Evolutionary conservation across 208 protist genomes (phyloP), one percentile per base, ranked within the genome.

Genomic region (Entamoeba histolytica): DNA sequence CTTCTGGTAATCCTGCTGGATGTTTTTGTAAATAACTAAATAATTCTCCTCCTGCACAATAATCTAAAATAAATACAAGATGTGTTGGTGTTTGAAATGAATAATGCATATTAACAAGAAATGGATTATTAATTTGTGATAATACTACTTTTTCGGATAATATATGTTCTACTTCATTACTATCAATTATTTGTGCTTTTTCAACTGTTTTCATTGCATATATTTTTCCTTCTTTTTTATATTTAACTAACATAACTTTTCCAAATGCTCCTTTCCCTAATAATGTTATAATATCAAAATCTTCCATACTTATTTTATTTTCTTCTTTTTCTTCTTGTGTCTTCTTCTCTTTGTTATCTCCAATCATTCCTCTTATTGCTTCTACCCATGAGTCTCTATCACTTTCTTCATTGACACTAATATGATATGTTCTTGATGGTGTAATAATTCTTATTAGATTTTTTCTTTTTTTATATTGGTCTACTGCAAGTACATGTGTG

Each of bases 31-130:
- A 23, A 69, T 69, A 69, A 28, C 55, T 69, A 69, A 96, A 96
- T 14, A 96, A 78, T 92, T 97, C 96, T 44, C 96, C 96, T n/a
- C 96, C 96, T 52, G 96, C 95, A 55, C 97, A 94, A 92, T 96
- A 97, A n/a, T 96, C 96, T 17, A 96, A 28, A 2, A 96, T 92
- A 47, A 96, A 92, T 55, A 95, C 96, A 12, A 96, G 8, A 35
- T 92, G 94, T 17, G 97, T 95, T 7, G 93, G 31, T 4, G 47
- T 95, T 93, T 96, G 95, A 49, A 96, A 96, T 14, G 94, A 35
- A 52, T 94, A 95, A 69, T 94, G 92, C 10, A 96, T 52, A 35
- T 95, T 95, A 17, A 96, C 95, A 47, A 96, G 94, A 52, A 96
- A 96, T 4, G 95, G 95, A 93, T 96, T 95, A 28, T 19, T 44